Evolutionary conservation across 163 green algal species (phyloP).

Genomic region (Coccomyxa subellipsoidea): DNA sequence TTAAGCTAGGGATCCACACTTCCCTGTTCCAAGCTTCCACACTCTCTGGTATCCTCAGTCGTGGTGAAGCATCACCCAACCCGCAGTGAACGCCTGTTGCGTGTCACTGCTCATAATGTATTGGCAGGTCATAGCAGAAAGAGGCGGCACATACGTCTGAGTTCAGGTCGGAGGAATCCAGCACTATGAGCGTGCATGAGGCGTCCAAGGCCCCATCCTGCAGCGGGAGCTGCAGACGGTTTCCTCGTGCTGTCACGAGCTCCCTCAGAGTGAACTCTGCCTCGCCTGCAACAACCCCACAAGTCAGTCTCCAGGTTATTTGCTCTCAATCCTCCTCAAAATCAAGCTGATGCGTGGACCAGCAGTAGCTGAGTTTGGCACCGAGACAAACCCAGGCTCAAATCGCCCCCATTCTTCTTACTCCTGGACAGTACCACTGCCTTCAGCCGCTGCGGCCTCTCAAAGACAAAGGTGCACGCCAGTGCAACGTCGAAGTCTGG

Average conservation of each 20-base stretch:
- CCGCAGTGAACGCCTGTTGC: too few species aligned
- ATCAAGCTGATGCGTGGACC: too few species aligned
- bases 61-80: too few species aligned
- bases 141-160: background rate
- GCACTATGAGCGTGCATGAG: background rate
- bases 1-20: too few species aligned
- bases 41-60: too few species aligned
- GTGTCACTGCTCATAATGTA: too few species aligned
- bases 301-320: background rate
- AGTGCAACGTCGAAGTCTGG: background rate
- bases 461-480: background rate
- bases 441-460: background rate
- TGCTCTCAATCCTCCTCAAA: too few species aligned
- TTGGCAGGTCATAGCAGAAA: background rate
- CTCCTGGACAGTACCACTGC: background rate
- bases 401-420: background rate
- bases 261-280: conserved; percentile 2
- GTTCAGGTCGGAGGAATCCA: background rate
- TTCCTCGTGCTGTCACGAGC: background rate
- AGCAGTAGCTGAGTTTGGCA: too few species aligned
- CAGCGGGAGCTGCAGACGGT: background rate
- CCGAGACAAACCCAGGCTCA: background rate
- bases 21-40: too few species aligned
- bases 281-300: background rate
- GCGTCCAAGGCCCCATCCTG: background rate